A percentile compares a stretch with the other conserved stretches of the same genome.
Evolutionary conservation across 1,284 basidiomycete species (phyloP).

Genomic region (Pseudozyma thailandica): DNA sequence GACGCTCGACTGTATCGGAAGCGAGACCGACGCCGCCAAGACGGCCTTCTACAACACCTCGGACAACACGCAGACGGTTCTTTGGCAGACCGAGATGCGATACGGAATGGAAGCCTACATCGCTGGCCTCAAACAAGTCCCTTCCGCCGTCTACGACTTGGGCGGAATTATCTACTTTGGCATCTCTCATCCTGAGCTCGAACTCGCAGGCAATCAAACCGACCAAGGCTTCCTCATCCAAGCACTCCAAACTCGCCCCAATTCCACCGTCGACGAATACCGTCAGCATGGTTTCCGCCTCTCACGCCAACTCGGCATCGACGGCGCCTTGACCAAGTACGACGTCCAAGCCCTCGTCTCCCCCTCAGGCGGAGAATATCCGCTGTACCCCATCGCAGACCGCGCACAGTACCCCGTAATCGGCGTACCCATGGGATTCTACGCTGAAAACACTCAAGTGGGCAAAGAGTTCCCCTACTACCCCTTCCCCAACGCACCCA

Average conservation of each 20-base stretch:
- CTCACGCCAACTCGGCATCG: slow-evolving; percentile 19
- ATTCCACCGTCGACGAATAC: slow-evolving; percentile 24
- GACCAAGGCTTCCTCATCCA: slow-evolving; percentile 36
- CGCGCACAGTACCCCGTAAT: slow-evolving; percentile 37
- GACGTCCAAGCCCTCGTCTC: slow-evolving; percentile 17
- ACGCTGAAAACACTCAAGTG: slow-evolving; percentile 15
- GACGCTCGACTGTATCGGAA: slow-evolving; percentile 35
- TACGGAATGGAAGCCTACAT: slow-evolving; percentile 28
- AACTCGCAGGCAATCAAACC: slow-evolving; percentile 25
- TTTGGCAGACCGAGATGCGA: slow-evolving; percentile 42
- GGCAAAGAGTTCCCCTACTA: slow-evolving; percentile 21
- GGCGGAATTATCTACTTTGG: slow-evolving; percentile 41
- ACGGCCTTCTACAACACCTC: slow-evolving; percentile 30
- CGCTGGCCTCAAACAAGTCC: slow-evolving; percentile 15
- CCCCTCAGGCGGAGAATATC: slow-evolving; percentile 22
- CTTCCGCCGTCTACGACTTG: slow-evolving; percentile 32
- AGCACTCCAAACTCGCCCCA: slow-evolving; percentile 34
- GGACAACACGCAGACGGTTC: slow-evolving; percentile 12
- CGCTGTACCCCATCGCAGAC: slow-evolving; percentile 24
- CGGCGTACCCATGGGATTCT: slow-evolving; percentile 40
- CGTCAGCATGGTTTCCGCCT: slow-evolving; percentile 15
- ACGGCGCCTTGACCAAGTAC: slow-evolving; percentile 17
- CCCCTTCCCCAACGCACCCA: slow-evolving; percentile 68
- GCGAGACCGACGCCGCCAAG: slow-evolving; percentile 7
- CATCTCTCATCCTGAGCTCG: slow-evolving; percentile 19